Percentiles rank a stretch among this genome's conserved stretches.
Evolutionary conservation across 805 yeast genomes (phyloP).

Genomic region (Ogataea paraovalis): DNA sequence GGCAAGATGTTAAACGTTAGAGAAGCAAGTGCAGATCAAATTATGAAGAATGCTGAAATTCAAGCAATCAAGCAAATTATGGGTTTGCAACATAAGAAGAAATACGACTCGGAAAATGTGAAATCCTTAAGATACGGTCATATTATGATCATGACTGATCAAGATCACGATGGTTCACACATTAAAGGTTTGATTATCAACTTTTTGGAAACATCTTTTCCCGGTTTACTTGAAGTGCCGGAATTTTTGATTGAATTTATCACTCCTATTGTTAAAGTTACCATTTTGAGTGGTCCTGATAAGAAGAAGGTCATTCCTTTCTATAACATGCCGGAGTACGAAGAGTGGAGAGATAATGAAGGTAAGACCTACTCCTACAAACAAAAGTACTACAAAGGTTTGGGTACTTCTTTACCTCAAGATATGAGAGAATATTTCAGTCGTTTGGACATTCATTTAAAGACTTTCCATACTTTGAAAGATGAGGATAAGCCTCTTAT

Average conservation of each 20-base stretch:
- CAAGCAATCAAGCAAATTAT: constrained; percentile 93
- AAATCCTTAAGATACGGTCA: constrained; percentile 87
- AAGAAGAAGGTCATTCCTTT: constrained; percentile 60
- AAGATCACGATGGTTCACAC: constrained; percentile 98
- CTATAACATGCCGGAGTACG: constrained; percentile 94
- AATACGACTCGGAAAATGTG: constrained; percentile 57
- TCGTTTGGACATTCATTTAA: constrained; percentile 79
- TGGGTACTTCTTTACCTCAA: constrained; percentile 85
- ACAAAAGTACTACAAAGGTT: constrained; percentile 95
- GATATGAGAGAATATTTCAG: constrained; percentile 89
- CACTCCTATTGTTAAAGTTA: constrained; percentile 93
- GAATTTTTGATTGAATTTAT: constrained; percentile 92
- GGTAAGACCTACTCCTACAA: constrained; percentile 76
- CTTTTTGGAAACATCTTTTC: constrained; percentile 89
- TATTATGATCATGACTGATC: constrained; percentile 99
- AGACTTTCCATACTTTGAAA: constrained; percentile 76
- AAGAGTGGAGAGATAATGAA: constrained; percentile 83
- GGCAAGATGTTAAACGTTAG: constrained; percentile 95
- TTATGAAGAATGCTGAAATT: constrained; percentile 88
- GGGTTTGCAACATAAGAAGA: constrained; percentile 90
- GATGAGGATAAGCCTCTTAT: constrained; percentile 73
- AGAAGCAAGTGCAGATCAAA: constrained; percentile 95
- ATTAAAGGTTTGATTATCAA: constrained; percentile 94
- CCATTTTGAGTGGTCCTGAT: constrained; percentile 58
- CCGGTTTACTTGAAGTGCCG: constrained; percentile 85